Evolutionary conservation across 2,329 filamentous ascomycete species (phyloP).

Genomic region (Curvularia sp.): DNA sequence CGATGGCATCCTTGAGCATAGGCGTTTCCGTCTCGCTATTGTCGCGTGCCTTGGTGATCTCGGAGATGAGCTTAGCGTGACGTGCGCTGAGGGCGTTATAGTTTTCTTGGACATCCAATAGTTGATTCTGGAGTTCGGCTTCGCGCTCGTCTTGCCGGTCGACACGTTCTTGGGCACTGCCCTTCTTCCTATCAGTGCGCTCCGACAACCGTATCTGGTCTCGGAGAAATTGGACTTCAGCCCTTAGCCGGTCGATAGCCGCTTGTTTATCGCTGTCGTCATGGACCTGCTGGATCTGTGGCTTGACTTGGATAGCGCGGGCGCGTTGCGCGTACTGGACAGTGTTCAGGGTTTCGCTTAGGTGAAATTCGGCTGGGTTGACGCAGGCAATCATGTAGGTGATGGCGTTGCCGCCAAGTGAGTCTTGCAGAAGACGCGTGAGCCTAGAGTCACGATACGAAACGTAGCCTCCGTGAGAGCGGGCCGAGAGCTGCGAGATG

Average conservation of each 20-base stretch:
- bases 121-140: constrained; percentile 88
- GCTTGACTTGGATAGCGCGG: constrained; percentile 95
- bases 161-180: constrained; percentile 69
- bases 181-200: constrained; percentile 65
- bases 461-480: constrained; percentile 85
- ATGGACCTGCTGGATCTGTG: constrained; percentile 85
- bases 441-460: constrained; percentile 98
- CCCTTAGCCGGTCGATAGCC: constrained; percentile 89
- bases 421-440: constrained; percentile 93
- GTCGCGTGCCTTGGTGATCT: constrained; percentile 86
- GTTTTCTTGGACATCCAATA: constrained; percentile 92
- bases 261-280: constrained; percentile 95
- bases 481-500: constrained; percentile 95
- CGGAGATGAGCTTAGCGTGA: constrained; percentile 93
- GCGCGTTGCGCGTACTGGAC: constrained; percentile 95
- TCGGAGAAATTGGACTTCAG: constrained; percentile 90
- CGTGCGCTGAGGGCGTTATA: constrained; percentile 90
- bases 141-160: constrained; percentile 86
- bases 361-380: constrained; percentile 93
- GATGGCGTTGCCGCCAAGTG: constrained; percentile 93
- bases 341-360: constrained; percentile 97
- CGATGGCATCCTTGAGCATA: constrained; percentile 67
- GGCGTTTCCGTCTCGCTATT: constrained; percentile 64
- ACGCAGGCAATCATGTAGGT: constrained; percentile 99
- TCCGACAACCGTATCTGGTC: constrained; percentile 92